Evolutionary conservation across 768 basidiomycete genomes (phyloP), one percentile per base, ranked within the genome.

Genomic region (Dioszegia hungarica): DNA sequence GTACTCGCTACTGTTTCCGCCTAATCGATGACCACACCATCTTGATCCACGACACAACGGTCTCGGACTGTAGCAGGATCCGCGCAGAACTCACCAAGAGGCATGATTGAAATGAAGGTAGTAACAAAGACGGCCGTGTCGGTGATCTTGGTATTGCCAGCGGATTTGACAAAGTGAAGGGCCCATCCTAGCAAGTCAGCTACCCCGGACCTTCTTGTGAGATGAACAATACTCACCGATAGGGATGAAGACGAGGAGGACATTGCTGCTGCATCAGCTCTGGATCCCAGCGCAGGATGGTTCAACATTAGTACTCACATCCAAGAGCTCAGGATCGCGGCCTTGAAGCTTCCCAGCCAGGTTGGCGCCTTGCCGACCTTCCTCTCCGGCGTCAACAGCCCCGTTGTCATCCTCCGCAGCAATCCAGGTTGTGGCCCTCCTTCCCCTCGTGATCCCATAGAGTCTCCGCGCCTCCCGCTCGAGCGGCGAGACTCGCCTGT

Each of bases 101-200:
- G 82, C 43, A 83, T 75, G 66, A 82, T 80, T 5, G 79, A 79
- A 34, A 83, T 75, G 57, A 79, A 77, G 3, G 80, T 80, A 54
- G 79, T 80, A 27, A 81, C 62, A 68, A 82, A 84, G 50, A 80
- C 74, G 50, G 80, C 69, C 1, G 81, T 81, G 25, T 80, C 76
- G 39, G 74, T 78, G 53, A 70, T 70, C 8, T 53, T 63, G 6
- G 63, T 52, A 27, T 66, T 68, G 22, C 68, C 62, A 9, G 64
- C 64, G 8, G 31, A 56, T 57, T 81, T 78, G 19, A 77, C 77
- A 59, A 75, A 79, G 60, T 82, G 78, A 47, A 82, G 66, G 1
- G 79, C 80, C 81, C 81, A 75, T n/a, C 70, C 66, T 66, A 6
- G 10, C 5, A 3, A 29, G 34, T 22, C 25, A 19, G 37, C 27